Evolutionary conservation across 1,284 basidiomycete species (phyloP), one percentile per base, ranked within the genome.

Genomic region (Leccinum huronense): DNA sequence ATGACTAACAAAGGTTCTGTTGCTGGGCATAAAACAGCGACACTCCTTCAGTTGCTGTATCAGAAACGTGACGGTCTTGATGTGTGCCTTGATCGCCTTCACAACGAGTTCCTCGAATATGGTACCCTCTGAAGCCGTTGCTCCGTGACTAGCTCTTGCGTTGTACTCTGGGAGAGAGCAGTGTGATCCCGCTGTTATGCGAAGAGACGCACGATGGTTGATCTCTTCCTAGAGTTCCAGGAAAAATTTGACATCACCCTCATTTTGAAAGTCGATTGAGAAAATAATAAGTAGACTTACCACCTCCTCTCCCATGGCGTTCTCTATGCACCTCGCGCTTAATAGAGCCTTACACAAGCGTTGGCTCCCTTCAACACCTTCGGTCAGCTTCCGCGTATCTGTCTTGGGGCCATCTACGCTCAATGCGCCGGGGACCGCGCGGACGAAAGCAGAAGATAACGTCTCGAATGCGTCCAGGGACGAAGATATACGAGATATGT

Each of bases 391-490:
- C 64, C 80, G 80, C 5, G 83, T 77, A 70, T 91, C 89, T 3
- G 84, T 79, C 60, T 80, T 83, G 14, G 84, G 80, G 9, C 81
- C 79, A 8, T 82, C 79, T 56, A 86, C 80, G 57, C 83, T 79
- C 40, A 96, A 81, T 5, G 92, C 93, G 5, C 96, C 97, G 1
- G 97, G 95, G 7, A 98, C 94, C 3, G 91, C 91, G 7, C 95
- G 88, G 38, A 95, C 85, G 69, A 99, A 88, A 0, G 90, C 86
- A 19, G 91, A 93, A 1, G 94, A 93, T 3, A 97, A 80, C 0
- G 89, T 90, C 76, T 98, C 97, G 70, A 98, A 98, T 0, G 95
- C 95, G 70, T 98, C 95, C 10, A 98, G 79, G 3, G 94, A 94
- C 4, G 90, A 86, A 0, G 86, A 83, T 72, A 99, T 88, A 13